Base-by-base conservation (phyloP, 2,329 filamentous ascomycete genomes). In the Daldinia sp. region DNA sequence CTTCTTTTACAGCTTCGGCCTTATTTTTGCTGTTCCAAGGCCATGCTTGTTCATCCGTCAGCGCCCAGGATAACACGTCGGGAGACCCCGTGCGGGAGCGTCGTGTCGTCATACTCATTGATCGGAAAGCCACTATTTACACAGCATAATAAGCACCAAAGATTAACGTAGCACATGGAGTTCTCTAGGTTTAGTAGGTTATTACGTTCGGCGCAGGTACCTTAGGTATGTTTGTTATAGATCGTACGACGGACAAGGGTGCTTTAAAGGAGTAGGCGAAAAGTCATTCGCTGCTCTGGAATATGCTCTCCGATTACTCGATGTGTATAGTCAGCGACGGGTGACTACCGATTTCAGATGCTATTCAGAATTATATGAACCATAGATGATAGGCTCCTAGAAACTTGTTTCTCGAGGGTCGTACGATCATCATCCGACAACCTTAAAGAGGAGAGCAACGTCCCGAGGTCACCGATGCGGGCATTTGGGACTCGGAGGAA, bases 381-480 rank as follows among this genome's bases (percentile, higher is more conserved):
- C 4, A 39, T 64, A 48, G 18, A 60, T 44, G 35, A 10, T 28
- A 51, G 58, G 42, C 15, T 35, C 42, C 6, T 2, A 44, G 42
- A 28, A 12, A 39, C 28, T 62, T 23, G 48, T 37, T 18, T 55
- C 39, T 48, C 3, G 18, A 7, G 33, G 9, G 46, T 71, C 62
- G 63, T 62, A 61, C 63, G 68, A 69, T 56, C 51, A 71, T 66
- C 65, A 65, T 42, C 51, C 39, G 61, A 66, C 33, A 54, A 39
- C 33, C 37, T 37, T 42, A 20, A 35, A 63, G 64, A 63, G 63
- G 60, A 28, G 33, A 54, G n/a, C 35, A 28, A 58, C 39, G 61
- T 53, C 51, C 64, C 57, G 54, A 41, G 37, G 37, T 64, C 28
- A 28, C 51, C 3, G 41, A 30, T 33, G 12, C 20, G 26, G 26